Evolutionary conservation across 2,329 filamentous ascomycete genomes (phyloP).

Genomic region (Fusarium decemcellulare): DNA sequence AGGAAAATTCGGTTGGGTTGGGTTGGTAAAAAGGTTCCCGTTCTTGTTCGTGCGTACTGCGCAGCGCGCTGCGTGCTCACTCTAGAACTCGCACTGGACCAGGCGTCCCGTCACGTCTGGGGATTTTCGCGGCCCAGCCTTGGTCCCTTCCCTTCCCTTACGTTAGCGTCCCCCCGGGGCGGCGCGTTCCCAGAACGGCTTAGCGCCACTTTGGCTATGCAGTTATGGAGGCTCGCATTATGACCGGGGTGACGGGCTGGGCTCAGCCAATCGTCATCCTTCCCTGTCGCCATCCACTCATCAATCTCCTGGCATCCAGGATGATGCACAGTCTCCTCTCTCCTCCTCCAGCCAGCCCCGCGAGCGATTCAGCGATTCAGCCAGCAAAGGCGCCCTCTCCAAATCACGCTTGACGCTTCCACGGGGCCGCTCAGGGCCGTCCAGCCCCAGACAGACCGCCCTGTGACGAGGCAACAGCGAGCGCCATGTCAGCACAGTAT

Average conservation of each 20-base stretch:
- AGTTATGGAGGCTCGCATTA: constrained; percentile 33
- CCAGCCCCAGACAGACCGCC: constrained; percentile 20
- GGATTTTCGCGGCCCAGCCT: constrained; percentile 37
- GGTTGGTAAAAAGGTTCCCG: constrained; percentile 49
- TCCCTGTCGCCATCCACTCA: constrained; percentile 10
- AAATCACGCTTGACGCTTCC: constrained; percentile 23
- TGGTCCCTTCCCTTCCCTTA: too few species aligned
- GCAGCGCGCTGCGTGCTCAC: constrained; percentile 29
- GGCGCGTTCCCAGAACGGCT: constrained; percentile 23
- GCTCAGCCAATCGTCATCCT: constrained; percentile 23
- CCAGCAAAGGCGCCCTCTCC: constrained; percentile 28
- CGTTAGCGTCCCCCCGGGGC: constrained; percentile 38
- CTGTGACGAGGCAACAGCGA: constrained; percentile 2
- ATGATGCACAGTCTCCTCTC: constrained; percentile 9
- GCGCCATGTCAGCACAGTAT: constrained; percentile 6
- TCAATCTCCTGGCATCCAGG: constrained; percentile 30
- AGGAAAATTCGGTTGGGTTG: constrained; percentile 52
- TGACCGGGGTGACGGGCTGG: constrained; percentile 16
- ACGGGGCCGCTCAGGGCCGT: constrained; percentile 15
- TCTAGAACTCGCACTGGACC: constrained; percentile 32
- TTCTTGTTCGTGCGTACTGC: constrained; percentile 38
- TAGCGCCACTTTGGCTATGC: constrained; percentile 38
- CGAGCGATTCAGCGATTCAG: constrained; percentile 34
- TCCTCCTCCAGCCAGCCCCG: constrained; percentile 21
- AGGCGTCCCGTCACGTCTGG: constrained; percentile 29